Evolutionary conservation across 495 filamentous ascomycete genomes (phyloP), one percentile per base, ranked within the genome.

Genomic region (Talaromyces trachyspermus): DNA sequence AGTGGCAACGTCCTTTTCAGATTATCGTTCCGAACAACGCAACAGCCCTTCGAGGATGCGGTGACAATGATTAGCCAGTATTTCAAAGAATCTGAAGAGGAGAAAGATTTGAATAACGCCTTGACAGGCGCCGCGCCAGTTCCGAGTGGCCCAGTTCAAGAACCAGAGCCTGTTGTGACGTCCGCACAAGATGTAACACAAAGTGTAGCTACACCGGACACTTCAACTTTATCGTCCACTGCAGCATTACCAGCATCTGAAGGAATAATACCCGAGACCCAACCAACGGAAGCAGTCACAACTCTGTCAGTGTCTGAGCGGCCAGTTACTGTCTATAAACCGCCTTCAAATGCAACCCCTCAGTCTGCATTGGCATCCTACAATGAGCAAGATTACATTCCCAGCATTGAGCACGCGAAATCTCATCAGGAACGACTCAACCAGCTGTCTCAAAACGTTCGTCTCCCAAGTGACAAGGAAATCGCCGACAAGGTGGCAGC

Each of bases 361-460:
- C 75, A 72, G 15, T 94, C 92, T 26, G 84, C 88, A 23, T 67
- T 72, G 47, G 63, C 70, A 41, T 60, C 71, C 11, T 78, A 81
- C 50, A 75, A 86, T 19, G 86, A 90, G 47, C 72, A 72, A 15
- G 87, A 88, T 53, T 97, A 86, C 60, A 75, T 85, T 19, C 89
- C 90, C 1, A 87, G 85, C 15, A 80, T 95, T 52, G 86, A 84
- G 32, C 88, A 97, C 52, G 86, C 88, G 23, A 84, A 90, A 55
- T 68, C 80, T 9, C 86, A 91, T 54, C 89, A 97, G 63, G 71
- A 77, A 23, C 74, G 80, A 14, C 82, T 97, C 6, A 71, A 77
- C 40, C 61, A 70, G 18, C 66, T 71, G 5, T 74, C 78, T 19
- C 79, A 78, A 22, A 88, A 88, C 60, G 77, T 76, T 51, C 83